Evolutionary conservation across 257 asterid genomes (phyloP), one percentile per base, ranked within the genome.

Genomic region (Petunia secreta): DNA sequence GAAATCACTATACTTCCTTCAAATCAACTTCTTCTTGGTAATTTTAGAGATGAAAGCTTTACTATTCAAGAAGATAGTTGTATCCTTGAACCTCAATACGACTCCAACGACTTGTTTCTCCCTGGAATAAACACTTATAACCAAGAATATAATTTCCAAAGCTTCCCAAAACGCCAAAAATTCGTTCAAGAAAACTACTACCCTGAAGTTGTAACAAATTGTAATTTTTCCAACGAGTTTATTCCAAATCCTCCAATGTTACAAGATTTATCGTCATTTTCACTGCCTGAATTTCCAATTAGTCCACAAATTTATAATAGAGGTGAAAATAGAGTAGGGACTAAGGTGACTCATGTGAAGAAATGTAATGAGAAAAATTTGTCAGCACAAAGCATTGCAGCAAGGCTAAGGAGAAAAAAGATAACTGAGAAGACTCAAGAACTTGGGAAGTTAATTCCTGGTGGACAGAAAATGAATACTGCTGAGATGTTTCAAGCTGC

Each of bases 401-500:
- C 97, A 38, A 59, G 97, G 83, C 90, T 89, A 86, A 85, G 97
- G 88, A 87, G 97, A 82, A 83, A 94, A 89, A 94, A 68, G 88
- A 94, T 94, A 8, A 92, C 89, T 0, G 94, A 85, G 85, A 94
- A 90, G 84, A 94, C 96, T 60, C 93, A 89, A 41, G 97, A 92
- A 87, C 96, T 94, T 1, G 93, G 97, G 67, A 91, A 94, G 87
- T 90, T 90, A n/a, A 87, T 94, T 34, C 97, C 97, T 0, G 97
- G 98, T 7, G 98, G 92, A 3, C 89, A 83, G 16, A 94, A 90
- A 80, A 89, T 94, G 98, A 94, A 92, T 89, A 92, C 97, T 73
- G 97, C 98, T 9, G 98, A 92, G 48, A 94, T 94, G 98, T 85
- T 94, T 73, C 91, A 87, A 48, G 86, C 97, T 65, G 97, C 97